Evolutionary conservation across 805 yeast genomes (phyloP), one percentile per base, ranked within the genome.

Genomic region (Cyberlindnera veronae): DNA sequence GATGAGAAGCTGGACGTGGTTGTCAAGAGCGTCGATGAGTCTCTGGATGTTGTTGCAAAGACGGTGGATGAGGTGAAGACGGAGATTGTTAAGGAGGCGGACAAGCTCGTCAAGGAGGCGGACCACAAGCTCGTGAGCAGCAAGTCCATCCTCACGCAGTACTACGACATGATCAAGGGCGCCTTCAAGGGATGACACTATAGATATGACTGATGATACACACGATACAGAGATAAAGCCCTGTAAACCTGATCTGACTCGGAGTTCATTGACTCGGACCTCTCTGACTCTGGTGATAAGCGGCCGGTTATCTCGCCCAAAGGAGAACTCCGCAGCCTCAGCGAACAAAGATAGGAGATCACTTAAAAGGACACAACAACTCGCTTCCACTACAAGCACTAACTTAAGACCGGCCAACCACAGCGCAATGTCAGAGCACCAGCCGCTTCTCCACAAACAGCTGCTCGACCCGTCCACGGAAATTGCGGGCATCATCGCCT

Each of bases 1-100:
- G 65, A 59, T 34, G 51, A 30, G 10, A 24, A 48, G 5, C 17
- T 49, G 0, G 85, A 81, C 42, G 62, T 66, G 21, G 69, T 51
- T 21, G 37, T 40, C 5, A 40, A 42, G n/a, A 67, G 63, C 39
- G 64, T 66, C 11, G 50, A 43, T 5, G 34, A 37, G 15, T 48
- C 55, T 19, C 29, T 26, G 57, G 54, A n/a, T n/a, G n/a, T n/a
- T n/a, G n/a, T n/a, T n/a, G n/a, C n/a, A n/a, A n/a, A n/a, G n/a
- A 24, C 28, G 12, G 28, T 24, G 10, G 28, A 16, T 18, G 15
- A n/a, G 36, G 61, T 58, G 17, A 55, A 53, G n/a, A 57, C 37
- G 28, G 59, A 53, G 34, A 57, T 57, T 16, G 52, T 48, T 15
- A 60, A 54, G 29, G 55, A 62, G 7, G 61, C 59, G 13, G 63